Evolutionary conservation across 352 stramenopile species (phyloP).

Genomic region (Pythium chondricola): DNA sequence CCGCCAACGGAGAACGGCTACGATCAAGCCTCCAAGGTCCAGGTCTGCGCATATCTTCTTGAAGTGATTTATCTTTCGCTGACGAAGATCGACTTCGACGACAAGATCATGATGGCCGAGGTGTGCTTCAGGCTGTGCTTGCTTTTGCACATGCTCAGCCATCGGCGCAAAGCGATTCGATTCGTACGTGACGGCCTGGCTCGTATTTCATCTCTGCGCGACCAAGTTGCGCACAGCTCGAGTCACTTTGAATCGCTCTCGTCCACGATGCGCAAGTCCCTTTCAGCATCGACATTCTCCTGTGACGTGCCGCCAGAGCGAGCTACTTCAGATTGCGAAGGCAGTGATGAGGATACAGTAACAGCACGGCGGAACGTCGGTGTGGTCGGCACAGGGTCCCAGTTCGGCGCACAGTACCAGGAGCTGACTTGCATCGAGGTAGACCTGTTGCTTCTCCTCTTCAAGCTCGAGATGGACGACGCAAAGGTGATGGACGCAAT

Average conservation of each 20-base stretch:
- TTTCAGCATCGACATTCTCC: conserved; percentile 30
- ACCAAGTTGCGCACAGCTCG: conserved; percentile 23
- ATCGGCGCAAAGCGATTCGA: conserved; percentile 27
- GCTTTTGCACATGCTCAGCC: conserved; percentile 25
- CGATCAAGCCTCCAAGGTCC: no score
- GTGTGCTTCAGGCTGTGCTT: conserved; percentile 33
- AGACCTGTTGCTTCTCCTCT: conserved; percentile 43
- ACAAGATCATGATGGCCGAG: conserved; percentile 41
- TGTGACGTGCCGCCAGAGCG: conserved; percentile 11
- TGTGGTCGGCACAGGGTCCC: conserved; percentile 45
- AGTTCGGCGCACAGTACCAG: conserved; percentile 41
- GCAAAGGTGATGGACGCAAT: conserved; percentile 23
- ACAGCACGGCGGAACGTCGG: no score
- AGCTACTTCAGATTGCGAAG: conserved; percentile 10
- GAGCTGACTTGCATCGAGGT: conserved; percentile 55
- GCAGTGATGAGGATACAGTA: conserved; percentile 4
- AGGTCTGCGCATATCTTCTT: conserved; percentile 6
- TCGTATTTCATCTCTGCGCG: conserved; percentile 30
- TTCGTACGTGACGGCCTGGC: conserved; percentile 29
- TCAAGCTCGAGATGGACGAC: conserved; percentile 48
- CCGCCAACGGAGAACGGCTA: neutral
- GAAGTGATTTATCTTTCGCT: conserved; percentile 37
- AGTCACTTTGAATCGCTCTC: conserved; percentile 28
- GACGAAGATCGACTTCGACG: conserved; percentile 35
- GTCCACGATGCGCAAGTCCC: neutral